Conservation (phyloP, 23 red algal species). For the Pyropia haitanensis region DNA sequence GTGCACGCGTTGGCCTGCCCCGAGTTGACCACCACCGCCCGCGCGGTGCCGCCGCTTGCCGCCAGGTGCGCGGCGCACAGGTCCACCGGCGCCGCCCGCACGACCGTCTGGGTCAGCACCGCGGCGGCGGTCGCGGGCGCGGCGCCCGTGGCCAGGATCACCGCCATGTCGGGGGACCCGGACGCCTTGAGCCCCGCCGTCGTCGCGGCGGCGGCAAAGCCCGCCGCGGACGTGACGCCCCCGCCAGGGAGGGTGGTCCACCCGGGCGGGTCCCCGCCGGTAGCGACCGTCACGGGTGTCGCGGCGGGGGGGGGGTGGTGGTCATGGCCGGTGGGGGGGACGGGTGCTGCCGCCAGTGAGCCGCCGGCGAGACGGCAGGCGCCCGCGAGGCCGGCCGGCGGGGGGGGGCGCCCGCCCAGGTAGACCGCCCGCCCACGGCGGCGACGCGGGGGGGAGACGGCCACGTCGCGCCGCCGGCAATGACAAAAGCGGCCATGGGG, state of each 20-base stretch:
- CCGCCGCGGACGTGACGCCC: constrained; percentile 73
- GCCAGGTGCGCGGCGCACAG: constrained; percentile 44
- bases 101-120: constrained; percentile 71
- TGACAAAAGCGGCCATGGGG: too few relatives aligned
- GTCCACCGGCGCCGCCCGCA: constrained; percentile 88
- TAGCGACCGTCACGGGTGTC: too few relatives aligned
- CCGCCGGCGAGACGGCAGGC: too few relatives aligned
- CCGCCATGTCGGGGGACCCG: constrained; percentile 71
- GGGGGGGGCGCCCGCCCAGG: too few relatives aligned
- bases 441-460: too few relatives aligned
- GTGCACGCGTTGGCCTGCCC: constrained; percentile 98
- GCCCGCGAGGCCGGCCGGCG: too few relatives aligned
- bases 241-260: constrained; percentile 3
- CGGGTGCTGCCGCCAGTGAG: too few relatives aligned
- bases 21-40: constrained; percentile 76
- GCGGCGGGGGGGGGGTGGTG: too few relatives aligned
- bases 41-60: constrained; percentile 12
- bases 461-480: too few relatives aligned
- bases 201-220: constrained; percentile 69
- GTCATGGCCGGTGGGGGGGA: too few relatives aligned
- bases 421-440: too few relatives aligned
- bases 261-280: too few relatives aligned
- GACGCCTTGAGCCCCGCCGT: constrained; percentile 91
- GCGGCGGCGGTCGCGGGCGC: constrained; percentile 54
- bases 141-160: constrained; percentile 29